phyloP scores from a whole-genome alignment of 2,329 filamentous ascomycete species.

The Pleoardoris graminearum region DNA sequence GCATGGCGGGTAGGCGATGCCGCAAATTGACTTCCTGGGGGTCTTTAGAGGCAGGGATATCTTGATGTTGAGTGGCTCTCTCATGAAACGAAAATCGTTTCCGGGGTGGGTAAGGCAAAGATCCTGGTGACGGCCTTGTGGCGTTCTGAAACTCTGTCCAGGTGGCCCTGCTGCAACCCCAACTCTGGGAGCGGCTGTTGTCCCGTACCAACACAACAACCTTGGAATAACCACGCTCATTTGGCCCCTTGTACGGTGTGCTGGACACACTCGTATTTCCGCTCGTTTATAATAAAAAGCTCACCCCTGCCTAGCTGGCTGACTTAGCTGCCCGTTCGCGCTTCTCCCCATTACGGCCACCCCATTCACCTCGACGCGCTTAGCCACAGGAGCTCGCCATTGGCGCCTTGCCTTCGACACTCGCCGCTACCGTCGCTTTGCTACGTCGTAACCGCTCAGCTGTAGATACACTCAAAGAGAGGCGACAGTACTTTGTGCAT shows the following conservation, averaged over 20 bases:
- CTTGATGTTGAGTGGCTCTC: conserved; percentile 14
- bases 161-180: conserved; percentile 11
- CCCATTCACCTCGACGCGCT: background rate
- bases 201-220: conserved; percentile 1
- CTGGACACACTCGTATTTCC: conserved; percentile 7
- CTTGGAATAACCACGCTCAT: background rate
- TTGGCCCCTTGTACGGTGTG: conserved; percentile 6
- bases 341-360: background rate
- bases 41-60: conserved; percentile 8
- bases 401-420: background rate
- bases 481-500: conserved; percentile 23
- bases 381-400: background rate
- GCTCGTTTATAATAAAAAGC: conserved; percentile 6
- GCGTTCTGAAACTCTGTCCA: conserved; percentile 31
- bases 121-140: no score
- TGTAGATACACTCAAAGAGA: background rate
- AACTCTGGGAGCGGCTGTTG: background rate
- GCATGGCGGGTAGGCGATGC: background rate
- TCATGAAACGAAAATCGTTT: conserved; percentile 27
- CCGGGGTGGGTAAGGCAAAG: conserved; percentile 22
- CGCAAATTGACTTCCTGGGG: background rate
- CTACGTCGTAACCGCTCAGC: conserved; percentile 5
- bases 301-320: conserved; percentile 11
- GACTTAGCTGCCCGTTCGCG: background rate
- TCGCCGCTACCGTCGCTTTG: background rate